phyloP scores from a whole-genome alignment of 306 rosid species.

The Albizia julibrissin region DNA sequence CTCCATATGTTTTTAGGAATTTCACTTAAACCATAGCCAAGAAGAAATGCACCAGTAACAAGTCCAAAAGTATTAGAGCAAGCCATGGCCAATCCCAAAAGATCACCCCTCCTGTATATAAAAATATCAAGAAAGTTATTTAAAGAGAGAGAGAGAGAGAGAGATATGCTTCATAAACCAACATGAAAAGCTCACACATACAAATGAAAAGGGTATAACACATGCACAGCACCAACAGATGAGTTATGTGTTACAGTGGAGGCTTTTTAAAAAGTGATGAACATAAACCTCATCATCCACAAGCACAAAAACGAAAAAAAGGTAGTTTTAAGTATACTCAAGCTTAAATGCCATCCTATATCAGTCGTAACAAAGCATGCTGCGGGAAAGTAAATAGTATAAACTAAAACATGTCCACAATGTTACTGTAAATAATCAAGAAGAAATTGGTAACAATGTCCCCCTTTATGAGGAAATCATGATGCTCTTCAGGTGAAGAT shows the following conservation, averaged over 20 bases:
- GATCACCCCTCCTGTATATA: conserved; percentile 66
- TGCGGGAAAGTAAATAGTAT: background rate
- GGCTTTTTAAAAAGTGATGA: conserved; percentile 11
- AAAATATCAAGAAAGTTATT: conserved; percentile 34
- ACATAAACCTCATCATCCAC: conserved; percentile 5
- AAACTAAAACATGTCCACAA: conserved; percentile 21
- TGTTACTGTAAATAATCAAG: conserved; percentile 12
- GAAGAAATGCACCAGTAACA: conserved; percentile 97
- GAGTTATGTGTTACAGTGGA: background rate
- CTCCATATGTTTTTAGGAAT: conserved; percentile 93
- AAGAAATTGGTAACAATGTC: background rate
- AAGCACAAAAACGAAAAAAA: background rate
- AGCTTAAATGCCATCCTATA: background rate
- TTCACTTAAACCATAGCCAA: conserved; percentile 96
- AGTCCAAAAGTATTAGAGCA: conserved; percentile 98
- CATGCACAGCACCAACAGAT: background rate
- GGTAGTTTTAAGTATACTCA: background rate
- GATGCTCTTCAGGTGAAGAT: conserved; percentile 29
- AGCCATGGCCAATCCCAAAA: conserved; percentile 92
- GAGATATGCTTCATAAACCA: conserved; percentile 3
- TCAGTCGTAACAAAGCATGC: conserved; percentile 14
- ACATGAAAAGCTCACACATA: conserved; percentile 14
- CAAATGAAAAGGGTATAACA: background rate
- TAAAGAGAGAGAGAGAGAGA: background rate
- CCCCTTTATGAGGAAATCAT: conserved; percentile 15